phyloP scores from a whole-genome alignment of 2,329 filamentous ascomycete species.

The Fusarium temperatum region DNA sequence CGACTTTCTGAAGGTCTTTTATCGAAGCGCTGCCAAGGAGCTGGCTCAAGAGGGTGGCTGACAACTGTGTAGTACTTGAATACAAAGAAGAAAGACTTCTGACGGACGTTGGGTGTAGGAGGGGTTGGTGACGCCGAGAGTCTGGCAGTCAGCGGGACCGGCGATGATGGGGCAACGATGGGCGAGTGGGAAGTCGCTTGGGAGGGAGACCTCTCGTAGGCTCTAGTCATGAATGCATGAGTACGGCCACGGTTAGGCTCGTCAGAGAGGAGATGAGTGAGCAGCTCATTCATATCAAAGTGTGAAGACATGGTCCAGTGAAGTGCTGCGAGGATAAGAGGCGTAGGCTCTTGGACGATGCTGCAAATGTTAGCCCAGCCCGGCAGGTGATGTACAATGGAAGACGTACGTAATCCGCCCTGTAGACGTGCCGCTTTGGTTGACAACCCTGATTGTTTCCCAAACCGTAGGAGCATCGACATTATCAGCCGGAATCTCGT shows the following conservation, averaged over 20 bases:
- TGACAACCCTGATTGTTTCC: constrained; percentile 52
- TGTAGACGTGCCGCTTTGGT: constrained; percentile 53
- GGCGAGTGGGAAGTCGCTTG: constrained; percentile 24
- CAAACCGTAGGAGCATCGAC: constrained; percentile 54
- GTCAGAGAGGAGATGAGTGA: constrained; percentile 62
- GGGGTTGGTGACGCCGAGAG: constrained; percentile 15
- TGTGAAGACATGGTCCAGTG: constrained; percentile 65
- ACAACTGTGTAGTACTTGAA: constrained; percentile 74
- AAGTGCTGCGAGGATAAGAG: constrained; percentile 66
- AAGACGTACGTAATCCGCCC: constrained; percentile 65
- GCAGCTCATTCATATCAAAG: constrained; percentile 71
- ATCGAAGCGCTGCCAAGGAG: constrained; percentile 68
- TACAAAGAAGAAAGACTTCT: constrained; percentile 68
- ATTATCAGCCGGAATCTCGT: constrained; percentile 41
- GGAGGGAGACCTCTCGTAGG: constrained; percentile 49
- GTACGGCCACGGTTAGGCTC: constrained; percentile 54
- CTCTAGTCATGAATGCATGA: constrained; percentile 59
- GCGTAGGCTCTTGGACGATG: constrained; percentile 68
- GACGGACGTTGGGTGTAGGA: constrained; percentile 57
- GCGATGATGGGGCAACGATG: constrained; percentile 17
- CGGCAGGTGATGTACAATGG: no score
- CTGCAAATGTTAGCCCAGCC: constrained; percentile 43
- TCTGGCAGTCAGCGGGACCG: constrained; percentile 9
- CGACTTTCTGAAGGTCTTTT: constrained; percentile 51
- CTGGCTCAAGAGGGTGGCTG: constrained; percentile 62